phyloP scores from a whole-genome alignment of 2,329 filamentous ascomycete genomes.

The Aurifilum marmelostoma region DNA sequence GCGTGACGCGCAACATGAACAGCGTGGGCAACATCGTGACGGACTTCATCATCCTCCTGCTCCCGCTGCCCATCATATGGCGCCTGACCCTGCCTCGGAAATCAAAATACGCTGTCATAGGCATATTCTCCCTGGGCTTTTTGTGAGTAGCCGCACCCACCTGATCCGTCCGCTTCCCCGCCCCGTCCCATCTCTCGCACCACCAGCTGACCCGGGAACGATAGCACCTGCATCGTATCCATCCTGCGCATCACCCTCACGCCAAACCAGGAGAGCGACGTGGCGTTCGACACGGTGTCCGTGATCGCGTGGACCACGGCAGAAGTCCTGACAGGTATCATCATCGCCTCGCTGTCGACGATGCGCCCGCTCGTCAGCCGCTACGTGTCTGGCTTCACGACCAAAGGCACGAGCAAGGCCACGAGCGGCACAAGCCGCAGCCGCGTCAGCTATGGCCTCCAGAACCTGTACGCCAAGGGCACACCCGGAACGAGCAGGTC shows the following conservation, averaged over 20 bases:
- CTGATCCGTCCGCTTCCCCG: too few relatives aligned
- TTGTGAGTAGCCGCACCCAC: constrained; percentile 10
- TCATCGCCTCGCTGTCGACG: constrained; percentile 30
- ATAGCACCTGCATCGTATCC: constrained; percentile 20
- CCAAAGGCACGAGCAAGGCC: neutral
- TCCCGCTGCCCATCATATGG: constrained; percentile 20
- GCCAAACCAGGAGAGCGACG: neutral
- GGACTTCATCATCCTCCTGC: constrained; percentile 21
- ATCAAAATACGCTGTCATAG: constrained; percentile 7
- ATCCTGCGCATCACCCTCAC: constrained; percentile 15
- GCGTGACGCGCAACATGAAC: constrained; percentile 13
- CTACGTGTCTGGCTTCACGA: constrained; percentile 20
- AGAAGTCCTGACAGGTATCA: constrained; percentile 15
- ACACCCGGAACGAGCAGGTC: neutral
- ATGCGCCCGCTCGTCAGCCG: constrained; percentile 24
- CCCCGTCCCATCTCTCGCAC: neutral
- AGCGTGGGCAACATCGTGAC: constrained; percentile 13
- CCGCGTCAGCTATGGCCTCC: constrained; percentile 7
- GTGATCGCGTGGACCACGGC: constrained; percentile 17
- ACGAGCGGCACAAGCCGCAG: neutral
- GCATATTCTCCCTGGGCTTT: constrained; percentile 20
- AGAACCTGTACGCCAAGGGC: neutral
- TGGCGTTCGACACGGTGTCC: neutral
- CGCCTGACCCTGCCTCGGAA: constrained; percentile 7
- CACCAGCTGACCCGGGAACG: neutral